These are phyloP conservation scores for Solioccasus polychromus DNA, from an alignment of 768 basidiomycete genomes.

Conservation along the genomic window DNA sequence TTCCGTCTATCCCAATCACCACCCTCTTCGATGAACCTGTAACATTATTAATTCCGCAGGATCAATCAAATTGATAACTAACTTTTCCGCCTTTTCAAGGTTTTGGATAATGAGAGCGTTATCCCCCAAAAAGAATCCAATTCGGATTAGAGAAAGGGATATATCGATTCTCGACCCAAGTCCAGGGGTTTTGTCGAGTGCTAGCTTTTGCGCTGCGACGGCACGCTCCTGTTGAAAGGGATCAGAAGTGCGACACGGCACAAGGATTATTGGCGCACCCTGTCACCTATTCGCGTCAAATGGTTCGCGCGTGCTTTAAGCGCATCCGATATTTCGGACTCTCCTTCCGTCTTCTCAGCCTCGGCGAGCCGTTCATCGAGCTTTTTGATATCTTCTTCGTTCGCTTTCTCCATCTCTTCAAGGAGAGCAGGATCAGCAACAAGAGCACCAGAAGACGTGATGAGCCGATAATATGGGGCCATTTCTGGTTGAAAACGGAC, in stretches of 20 bases:
- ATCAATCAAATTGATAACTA: conserved; percentile 26
- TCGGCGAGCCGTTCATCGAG: conserved; percentile 79
- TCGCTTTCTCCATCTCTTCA: conserved; percentile 44
- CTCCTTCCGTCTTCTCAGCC: conserved; percentile 88
- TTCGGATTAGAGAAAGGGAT: conserved; percentile 80
- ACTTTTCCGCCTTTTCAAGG: conserved; percentile 81
- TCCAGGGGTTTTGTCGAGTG: conserved; percentile 89
- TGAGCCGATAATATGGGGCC: conserved; percentile 74
- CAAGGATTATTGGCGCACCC: conserved; percentile 30
- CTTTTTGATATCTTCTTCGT: conserved; percentile 66
- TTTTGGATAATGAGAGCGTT: conserved; percentile 65
- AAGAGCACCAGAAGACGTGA: conserved; percentile 49
- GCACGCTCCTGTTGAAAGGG: conserved; percentile 65
- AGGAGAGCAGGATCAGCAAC: conserved; percentile 37
- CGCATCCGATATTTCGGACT: conserved; percentile 89
- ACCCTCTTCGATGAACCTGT: conserved; percentile 86
- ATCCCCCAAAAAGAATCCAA: conserved; percentile 89
- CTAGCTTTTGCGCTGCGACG: conserved; percentile 75
- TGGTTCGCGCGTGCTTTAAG: conserved; percentile 83
- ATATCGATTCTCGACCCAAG: conserved; percentile 93
- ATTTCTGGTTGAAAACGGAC: conserved; percentile 54
- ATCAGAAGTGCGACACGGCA: not conserved
- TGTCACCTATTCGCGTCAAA: conserved; percentile 87
- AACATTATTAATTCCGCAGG: not conserved
- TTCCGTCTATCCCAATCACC: conserved; percentile 99